Evolutionary conservation across 2,329 filamentous ascomycete species (phyloP), one percentile per base, ranked within the genome.

Genomic region (Ceratocystis eucalypticola): DNA sequence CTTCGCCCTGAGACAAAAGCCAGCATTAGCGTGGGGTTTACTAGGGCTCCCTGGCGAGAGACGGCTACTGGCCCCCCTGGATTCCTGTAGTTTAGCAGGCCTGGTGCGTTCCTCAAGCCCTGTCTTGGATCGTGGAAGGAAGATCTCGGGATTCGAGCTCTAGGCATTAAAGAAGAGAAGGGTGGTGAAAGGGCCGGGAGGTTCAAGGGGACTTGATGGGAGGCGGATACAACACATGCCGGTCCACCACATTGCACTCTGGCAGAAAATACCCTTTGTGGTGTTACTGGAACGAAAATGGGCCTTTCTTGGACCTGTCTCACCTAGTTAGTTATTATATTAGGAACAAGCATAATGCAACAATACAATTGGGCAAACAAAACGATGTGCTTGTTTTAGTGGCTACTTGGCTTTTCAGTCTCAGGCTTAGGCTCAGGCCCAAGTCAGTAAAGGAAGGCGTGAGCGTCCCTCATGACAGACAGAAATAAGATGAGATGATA

Each of bases 401-500:
- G 30, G 55, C 28, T 17, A 59, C 28, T 59, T 59, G 55, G 28
- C 8, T 59, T 30, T 59, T 25, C 37, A 41, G 10, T 41, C 37
- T 41, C 37, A 15, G 37, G 37, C 37, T 15, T 15, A 41, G 37
- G 37, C 10, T 15, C 37, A 41, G 10, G 37, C 37, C 37, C 37
- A 41, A 41, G 37, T 12, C 37, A 12, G 37, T 15, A 41, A 41
- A 41, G 3, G 37, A 59, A 59, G 17, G 30, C 55, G 33, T 59
- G 55, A n/a, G 28, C 28, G 25, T 59, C 17, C 37, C 17, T 37
- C 30, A 30, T 59, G 55, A 20, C 55, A 59, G 55, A 37, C 55
- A n/a, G 7, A 61, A 33, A 22, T 45, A 22, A 65, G 44, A 65
- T 65, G 64, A 65, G 15, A 59, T 65, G 64, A 61, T 65, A 65